phyloP scores from a whole-genome alignment of 2,329 filamentous ascomycete genomes.

The Fusarium incarnatum region DNA sequence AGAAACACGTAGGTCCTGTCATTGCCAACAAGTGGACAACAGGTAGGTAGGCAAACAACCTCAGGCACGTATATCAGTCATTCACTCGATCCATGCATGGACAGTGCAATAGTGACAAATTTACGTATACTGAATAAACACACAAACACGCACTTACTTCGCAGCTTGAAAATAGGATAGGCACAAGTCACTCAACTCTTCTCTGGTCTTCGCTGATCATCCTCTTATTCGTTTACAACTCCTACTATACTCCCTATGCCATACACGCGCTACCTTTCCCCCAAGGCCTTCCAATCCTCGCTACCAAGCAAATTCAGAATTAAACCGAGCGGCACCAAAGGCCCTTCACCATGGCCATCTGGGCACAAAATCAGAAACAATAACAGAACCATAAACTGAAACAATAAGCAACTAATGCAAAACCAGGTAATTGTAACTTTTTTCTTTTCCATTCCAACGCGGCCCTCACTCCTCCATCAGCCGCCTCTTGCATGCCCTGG shows the following conservation, averaged over 20 bases:
- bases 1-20: background rate
- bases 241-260: background rate
- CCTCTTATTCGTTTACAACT: constrained; percentile 28
- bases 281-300: constrained; percentile 31
- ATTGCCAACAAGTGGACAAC: background rate
- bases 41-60: background rate
- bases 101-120: background rate
- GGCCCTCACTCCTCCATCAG: constrained; percentile 26
- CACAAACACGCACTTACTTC: constrained; percentile 6
- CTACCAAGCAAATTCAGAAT: constrained; percentile 45
- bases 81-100: too few relatives aligned
- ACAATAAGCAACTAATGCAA: constrained; percentile 37
- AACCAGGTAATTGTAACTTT: constrained; percentile 44
- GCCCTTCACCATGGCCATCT: constrained; percentile 14
- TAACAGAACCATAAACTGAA: constrained; percentile 28
- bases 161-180: constrained; percentile 16
- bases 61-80: background rate
- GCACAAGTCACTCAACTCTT: constrained; percentile 20
- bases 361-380: constrained; percentile 26
- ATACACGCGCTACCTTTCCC: constrained; percentile 4
- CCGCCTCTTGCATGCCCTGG: constrained; percentile 34
- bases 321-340: constrained; percentile 39
- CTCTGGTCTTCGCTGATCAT: constrained; percentile 13
- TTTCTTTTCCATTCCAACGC: constrained; percentile 46
- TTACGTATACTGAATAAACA: constrained; percentile 26